phyloP scores from a whole-genome alignment of 306 rosid genomes.

The Quercus glauca region DNA sequence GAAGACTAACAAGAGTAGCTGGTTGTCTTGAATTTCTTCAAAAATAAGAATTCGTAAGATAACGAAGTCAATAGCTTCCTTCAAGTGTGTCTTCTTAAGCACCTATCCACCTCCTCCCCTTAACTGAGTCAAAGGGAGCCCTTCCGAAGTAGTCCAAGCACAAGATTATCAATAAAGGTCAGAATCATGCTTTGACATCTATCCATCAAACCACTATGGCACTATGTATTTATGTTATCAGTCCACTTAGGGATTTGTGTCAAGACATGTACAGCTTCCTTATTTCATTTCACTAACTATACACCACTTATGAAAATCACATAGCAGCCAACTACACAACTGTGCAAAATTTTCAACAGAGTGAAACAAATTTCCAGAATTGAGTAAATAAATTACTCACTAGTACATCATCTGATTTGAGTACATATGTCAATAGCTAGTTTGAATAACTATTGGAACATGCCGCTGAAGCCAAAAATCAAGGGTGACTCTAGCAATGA shows the following conservation, averaged over 20 bases:
- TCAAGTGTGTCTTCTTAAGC: background rate
- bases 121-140: background rate
- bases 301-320: background rate
- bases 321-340: background rate
- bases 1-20: background rate
- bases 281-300: background rate
- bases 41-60: background rate
- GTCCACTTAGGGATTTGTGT: background rate
- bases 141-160: background rate
- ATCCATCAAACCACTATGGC: background rate
- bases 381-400: background rate
- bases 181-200: background rate
- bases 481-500: background rate
- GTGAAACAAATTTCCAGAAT: background rate
- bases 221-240: background rate
- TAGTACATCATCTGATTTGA: background rate
- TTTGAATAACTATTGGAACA: background rate
- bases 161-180: background rate
- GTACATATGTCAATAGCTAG: background rate
- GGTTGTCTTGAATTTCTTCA: background rate
- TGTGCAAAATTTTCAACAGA: background rate
- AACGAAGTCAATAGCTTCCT: background rate
- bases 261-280: background rate
- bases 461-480: background rate
- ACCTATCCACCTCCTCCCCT: background rate